Percentiles rank a stretch among this genome's conserved stretches.
phyloP scores from a whole-genome alignment of 305 asterid genomes.

The Solanum aculeatissimum region DNA sequence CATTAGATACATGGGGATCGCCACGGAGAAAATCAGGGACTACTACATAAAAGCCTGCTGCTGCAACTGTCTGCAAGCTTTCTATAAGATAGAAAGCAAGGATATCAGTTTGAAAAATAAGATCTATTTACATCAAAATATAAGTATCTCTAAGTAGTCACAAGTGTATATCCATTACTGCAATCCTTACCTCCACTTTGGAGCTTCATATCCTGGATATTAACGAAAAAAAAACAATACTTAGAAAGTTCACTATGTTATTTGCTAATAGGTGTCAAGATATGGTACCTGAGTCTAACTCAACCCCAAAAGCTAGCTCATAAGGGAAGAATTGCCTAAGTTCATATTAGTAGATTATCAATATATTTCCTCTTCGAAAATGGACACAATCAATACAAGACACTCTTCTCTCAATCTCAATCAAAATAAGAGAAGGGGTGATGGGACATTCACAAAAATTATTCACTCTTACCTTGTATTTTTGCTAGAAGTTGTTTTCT shows the following conservation, averaged over 20 bases:
- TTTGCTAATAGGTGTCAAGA: neutral
- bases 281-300: too few relatives aligned
- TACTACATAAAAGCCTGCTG: constrained; percentile 44
- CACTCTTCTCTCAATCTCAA: neutral
- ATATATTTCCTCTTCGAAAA: neutral
- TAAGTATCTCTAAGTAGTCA: too few relatives aligned
- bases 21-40: constrained; percentile 67
- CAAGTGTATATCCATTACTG: neutral
- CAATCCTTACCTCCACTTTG: constrained; percentile 37
- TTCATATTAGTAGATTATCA: too few relatives aligned
- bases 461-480: too few relatives aligned
- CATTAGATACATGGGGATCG: constrained; percentile 26
- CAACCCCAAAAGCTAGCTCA: too few relatives aligned
- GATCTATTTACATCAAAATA: neutral
- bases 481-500: too few relatives aligned
- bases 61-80: constrained; percentile 62
- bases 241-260: neutral
- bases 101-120: neutral
- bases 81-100: constrained; percentile 13
- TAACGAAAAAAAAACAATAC: neutral
- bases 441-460: too few relatives aligned
- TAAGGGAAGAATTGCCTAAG: too few relatives aligned
- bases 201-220: constrained; percentile 60
- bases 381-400: neutral
- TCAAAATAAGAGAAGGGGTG: too few relatives aligned